Evolutionary conservation across 768 basidiomycete genomes (phyloP).

Genomic region (Podaxis pistillaris): DNA sequence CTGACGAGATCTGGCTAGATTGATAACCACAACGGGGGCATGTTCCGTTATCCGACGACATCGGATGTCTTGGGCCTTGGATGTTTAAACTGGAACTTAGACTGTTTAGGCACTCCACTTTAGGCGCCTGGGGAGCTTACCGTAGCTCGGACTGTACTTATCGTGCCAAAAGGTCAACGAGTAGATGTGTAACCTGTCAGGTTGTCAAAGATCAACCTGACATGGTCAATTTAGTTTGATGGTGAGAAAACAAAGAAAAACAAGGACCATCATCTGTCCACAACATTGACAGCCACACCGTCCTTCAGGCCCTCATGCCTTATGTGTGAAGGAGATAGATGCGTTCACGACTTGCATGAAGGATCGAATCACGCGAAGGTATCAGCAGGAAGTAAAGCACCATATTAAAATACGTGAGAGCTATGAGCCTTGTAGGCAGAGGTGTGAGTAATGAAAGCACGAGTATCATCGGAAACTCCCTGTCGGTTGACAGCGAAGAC

Average conservation of each 20-base stretch:
- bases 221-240: neutral
- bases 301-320: no score
- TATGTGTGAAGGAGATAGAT: no score
- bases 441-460: neutral
- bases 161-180: neutral
- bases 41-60: neutral
- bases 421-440: neutral
- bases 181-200: neutral
- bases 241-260: slow-evolving; percentile 2
- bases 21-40: slow-evolving; percentile 5
- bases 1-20: neutral
- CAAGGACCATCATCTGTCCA: slow-evolving; percentile 1
- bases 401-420: neutral
- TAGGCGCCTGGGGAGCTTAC: neutral
- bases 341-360: no score
- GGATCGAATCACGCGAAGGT: neutral
- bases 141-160: neutral
- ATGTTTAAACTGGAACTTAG: neutral
- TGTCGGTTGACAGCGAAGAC: neutral
- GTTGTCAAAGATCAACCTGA: neutral
- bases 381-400: neutral
- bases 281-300: neutral
- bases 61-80: neutral
- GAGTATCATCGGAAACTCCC: neutral
- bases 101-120: neutral